Conservation (phyloP, 2,329 filamentous ascomycete species). For the Penicillium palitans region DNA sequence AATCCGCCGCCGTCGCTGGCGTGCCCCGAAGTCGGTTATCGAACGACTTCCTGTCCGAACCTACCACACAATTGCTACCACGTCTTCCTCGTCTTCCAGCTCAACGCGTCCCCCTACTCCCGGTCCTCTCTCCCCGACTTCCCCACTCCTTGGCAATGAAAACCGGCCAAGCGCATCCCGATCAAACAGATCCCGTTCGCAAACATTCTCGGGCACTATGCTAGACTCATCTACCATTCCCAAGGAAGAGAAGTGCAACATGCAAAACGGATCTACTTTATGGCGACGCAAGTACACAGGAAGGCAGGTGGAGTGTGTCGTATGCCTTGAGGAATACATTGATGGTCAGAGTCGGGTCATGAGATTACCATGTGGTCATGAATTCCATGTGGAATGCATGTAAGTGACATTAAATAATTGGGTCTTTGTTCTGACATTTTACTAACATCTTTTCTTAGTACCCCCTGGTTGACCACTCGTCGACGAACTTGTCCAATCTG, state of each 20-base stretch:
- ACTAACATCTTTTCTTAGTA: slow-evolving; percentile 55
- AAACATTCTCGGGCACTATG: slow-evolving; percentile 38
- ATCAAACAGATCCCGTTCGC: slow-evolving; percentile 38
- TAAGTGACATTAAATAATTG: slow-evolving; percentile 55
- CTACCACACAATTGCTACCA: slow-evolving; percentile 77
- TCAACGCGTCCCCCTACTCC: slow-evolving; percentile 63
- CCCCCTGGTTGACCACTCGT: slow-evolving; percentile 92
- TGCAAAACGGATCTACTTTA: slow-evolving; percentile 34
- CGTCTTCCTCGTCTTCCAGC: slow-evolving; percentile 59
- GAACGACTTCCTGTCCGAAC: slow-evolving; percentile 92
- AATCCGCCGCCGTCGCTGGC: slow-evolving; percentile 85
- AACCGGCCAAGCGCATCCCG: slow-evolving; percentile 31
- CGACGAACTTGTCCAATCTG: slow-evolving; percentile 98
- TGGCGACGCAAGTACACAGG: slow-evolving; percentile 61
- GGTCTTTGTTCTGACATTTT: slow-evolving; percentile 4
- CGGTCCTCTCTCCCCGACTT: slow-evolving; percentile 68
- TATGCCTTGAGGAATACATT: slow-evolving; percentile 94
- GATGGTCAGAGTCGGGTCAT: slow-evolving; percentile 94
- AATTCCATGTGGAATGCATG: slow-evolving; percentile 99
- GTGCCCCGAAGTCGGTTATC: slow-evolving; percentile 95
- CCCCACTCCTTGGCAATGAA: slow-evolving; percentile 65
- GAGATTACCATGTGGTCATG: slow-evolving; percentile 95
- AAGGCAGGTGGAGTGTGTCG: slow-evolving; percentile 82
- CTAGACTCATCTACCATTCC: slow-evolving; percentile 24
- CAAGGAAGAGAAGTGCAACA: slow-evolving; percentile 49